Conservation (phyloP, 2,329 filamentous ascomycete genomes). For the Pseudogymnoascus sp. region DNA sequence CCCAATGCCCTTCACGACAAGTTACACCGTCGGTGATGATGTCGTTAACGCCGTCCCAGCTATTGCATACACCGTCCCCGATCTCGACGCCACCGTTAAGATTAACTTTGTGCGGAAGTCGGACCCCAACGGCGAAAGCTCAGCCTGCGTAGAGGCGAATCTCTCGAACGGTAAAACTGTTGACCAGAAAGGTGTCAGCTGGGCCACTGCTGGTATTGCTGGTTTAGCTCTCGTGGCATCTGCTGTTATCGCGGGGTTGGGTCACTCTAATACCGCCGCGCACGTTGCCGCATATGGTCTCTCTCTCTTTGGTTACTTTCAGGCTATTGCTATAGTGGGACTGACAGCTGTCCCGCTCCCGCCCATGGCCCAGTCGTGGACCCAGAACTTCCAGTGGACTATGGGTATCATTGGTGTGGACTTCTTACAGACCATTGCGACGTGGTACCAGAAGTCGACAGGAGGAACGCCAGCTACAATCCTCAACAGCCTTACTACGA, state of each 20-base stretch:
- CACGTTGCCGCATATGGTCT: slow-evolving; percentile 91
- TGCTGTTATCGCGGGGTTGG: slow-evolving; percentile 80
- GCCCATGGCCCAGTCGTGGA: slow-evolving; percentile 86
- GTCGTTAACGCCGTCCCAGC: slow-evolving; percentile 63
- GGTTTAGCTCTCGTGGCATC: slow-evolving; percentile 77
- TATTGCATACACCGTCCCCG: slow-evolving; percentile 83
- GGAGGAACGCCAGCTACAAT: slow-evolving; percentile 76
- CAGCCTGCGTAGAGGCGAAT: slow-evolving; percentile 81
- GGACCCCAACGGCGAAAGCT: slow-evolving; percentile 43
- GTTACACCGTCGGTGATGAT: slow-evolving; percentile 49
- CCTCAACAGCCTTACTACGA: slow-evolving; percentile 63
- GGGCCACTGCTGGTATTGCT: slow-evolving; percentile 81
- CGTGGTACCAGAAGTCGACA: slow-evolving; percentile 92
- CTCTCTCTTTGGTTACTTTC: slow-evolving; percentile 88
- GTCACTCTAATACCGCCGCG: slow-evolving; percentile 87
- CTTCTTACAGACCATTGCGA: slow-evolving; percentile 84
- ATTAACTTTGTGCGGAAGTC: slow-evolving; percentile 58
- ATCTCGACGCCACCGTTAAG: slow-evolving; percentile 78
- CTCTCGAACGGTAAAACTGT: slow-evolving; percentile 91
- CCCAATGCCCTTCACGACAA: slow-evolving; percentile 69
- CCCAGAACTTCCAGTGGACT: slow-evolving; percentile 96
- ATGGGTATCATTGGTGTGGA: slow-evolving; percentile 86
- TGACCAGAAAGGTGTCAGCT: slow-evolving; percentile 79
- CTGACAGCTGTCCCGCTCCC: slow-evolving; percentile 75
- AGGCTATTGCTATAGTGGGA: slow-evolving; percentile 85